A percentile compares a stretch with the other conserved stretches of the same genome.
phyloP scores from a whole-genome alignment of 441 rosid genomes.

The Breynia disticha region DNA sequence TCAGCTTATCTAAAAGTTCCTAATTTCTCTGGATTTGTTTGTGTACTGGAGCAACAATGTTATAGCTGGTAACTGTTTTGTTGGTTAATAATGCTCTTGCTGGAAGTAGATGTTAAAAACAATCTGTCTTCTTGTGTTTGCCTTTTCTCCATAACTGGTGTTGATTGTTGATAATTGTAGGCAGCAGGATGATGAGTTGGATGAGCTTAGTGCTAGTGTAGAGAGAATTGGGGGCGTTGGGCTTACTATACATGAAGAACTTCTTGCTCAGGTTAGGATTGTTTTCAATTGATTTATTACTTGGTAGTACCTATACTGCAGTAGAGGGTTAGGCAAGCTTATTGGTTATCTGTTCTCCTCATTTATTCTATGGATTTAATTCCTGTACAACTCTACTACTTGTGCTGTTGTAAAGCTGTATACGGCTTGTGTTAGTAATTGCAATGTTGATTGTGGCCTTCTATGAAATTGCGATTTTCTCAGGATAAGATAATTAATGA shows the following conservation, averaged over 20 bases:
- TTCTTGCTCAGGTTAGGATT: constrained; percentile 62
- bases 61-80: too few relatives aligned
- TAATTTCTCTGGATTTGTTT: not conserved
- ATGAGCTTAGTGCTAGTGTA: constrained; percentile 88
- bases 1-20: too few relatives aligned
- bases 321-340: too few relatives aligned
- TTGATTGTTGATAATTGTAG: constrained; percentile 30
- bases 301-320: constrained; percentile 1
- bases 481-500: constrained; percentile 87
- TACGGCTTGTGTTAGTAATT: too few relatives aligned
- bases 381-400: too few relatives aligned
- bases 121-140: too few relatives aligned
- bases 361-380: too few relatives aligned
- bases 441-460: too few relatives aligned
- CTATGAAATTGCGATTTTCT: constrained; percentile 13
- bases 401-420: too few relatives aligned
- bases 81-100: not conserved
- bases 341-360: too few relatives aligned
- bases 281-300: constrained; percentile 8
- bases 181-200: constrained; percentile 98
- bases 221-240: constrained; percentile 95
- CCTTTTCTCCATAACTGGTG: not conserved
- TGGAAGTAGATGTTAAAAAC: too few relatives aligned
- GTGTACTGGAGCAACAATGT: not conserved
- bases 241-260: constrained; percentile 94